phyloP scores from a whole-genome alignment of 176 grass and related monocot genomes.

The Oropetium thomaeum region DNA sequence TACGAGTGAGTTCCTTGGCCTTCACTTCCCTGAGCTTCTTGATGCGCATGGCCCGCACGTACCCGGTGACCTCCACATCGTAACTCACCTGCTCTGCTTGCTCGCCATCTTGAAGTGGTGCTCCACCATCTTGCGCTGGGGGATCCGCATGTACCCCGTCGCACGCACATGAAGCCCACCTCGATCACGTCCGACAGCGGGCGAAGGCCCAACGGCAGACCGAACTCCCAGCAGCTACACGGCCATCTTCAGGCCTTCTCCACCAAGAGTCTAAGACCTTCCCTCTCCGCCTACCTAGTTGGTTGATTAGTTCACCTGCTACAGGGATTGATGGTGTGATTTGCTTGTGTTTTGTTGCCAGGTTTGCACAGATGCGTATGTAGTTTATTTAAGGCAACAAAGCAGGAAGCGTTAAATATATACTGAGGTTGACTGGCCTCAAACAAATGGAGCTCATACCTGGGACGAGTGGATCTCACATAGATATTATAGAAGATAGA shows the following conservation, averaged over 20 bases:
- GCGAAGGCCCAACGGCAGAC: constrained; percentile 77
- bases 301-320: background rate
- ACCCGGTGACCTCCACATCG: constrained; percentile 56
- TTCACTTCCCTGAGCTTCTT: constrained; percentile 80
- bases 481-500: background rate
- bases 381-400: constrained; percentile 1
- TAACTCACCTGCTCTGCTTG: constrained; percentile 71
- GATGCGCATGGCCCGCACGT: constrained; percentile 45
- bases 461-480: background rate
- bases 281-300: constrained; percentile 28
- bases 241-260: constrained; percentile 48
- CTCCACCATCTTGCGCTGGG: constrained; percentile 57
- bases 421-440: background rate
- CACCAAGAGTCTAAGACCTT: constrained; percentile 34
- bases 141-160: constrained; percentile 80
- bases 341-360: background rate
- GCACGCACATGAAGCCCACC: constrained; percentile 63
- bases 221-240: constrained; percentile 55
- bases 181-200: constrained; percentile 57
- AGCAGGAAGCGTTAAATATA: background rate
- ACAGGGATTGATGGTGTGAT: background rate
- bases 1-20: constrained; percentile 83
- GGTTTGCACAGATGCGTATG: background rate
- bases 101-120: constrained; percentile 69
- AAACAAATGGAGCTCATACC: too few species aligned